Conservation (phyloP, 2,329 filamentous ascomycete genomes). For the Simplicillium sp. region DNA sequence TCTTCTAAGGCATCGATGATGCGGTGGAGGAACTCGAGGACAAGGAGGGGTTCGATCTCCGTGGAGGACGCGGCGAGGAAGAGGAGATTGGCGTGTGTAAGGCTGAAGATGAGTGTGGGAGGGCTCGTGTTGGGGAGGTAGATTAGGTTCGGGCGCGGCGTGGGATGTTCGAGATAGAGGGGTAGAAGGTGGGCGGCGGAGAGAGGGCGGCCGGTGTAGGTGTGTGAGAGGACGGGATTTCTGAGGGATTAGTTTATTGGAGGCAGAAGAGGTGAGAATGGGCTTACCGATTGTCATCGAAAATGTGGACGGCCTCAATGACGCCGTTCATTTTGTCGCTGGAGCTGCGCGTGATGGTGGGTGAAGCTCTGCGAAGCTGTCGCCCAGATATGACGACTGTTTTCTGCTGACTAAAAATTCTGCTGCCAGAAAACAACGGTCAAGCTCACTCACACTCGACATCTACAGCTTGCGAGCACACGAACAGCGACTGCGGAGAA, state of each 20-base stretch:
- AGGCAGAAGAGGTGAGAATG: background rate
- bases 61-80: conserved; percentile 77
- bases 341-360: conserved; percentile 6
- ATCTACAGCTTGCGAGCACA: too few species aligned
- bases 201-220: conserved; percentile 74
- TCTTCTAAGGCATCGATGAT: conserved; percentile 89
- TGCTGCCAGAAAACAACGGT: too few species aligned
- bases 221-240: conserved; percentile 77
- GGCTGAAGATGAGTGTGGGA: conserved; percentile 79
- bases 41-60: conserved; percentile 81
- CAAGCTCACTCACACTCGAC: too few species aligned
- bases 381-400: background rate
- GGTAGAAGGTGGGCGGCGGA: conserved; percentile 68
- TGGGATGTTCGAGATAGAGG: conserved; percentile 74
- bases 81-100: conserved; percentile 78
- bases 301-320: conserved; percentile 94
- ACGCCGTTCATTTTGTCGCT: conserved; percentile 63
- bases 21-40: conserved; percentile 90
- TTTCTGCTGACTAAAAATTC: conserved; percentile 5
- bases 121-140: conserved; percentile 77
- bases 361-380: background rate
- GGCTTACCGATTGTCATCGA: conserved; percentile 83
- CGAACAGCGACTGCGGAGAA: too few species aligned
- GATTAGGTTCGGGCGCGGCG: conserved; percentile 75
- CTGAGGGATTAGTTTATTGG: conserved; percentile 34